These are phyloP conservation scores for Chlorella sp. DNA, from an alignment of 139 green algal genomes.

Conservation along the genomic window DNA sequence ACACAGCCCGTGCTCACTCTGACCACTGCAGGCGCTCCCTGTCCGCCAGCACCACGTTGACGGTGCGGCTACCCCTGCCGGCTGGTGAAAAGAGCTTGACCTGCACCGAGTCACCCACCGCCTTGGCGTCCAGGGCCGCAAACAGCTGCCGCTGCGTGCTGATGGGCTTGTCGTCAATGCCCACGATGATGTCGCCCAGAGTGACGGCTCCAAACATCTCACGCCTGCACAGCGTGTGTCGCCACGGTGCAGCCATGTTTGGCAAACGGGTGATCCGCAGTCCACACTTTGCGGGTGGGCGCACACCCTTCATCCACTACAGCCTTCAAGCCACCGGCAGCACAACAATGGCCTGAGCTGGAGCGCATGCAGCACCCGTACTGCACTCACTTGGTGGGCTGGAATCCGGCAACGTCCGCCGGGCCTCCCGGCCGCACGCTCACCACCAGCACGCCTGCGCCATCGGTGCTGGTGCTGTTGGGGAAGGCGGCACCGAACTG, in stretches of 20 bases:
- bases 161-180: conserved; percentile 40
- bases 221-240: conserved; percentile 1
- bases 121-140: conserved; percentile 38
- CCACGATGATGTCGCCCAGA: conserved; percentile 40
- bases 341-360: background rate
- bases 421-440: conserved; percentile 47
- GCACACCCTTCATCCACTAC: too few relatives aligned
- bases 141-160: conserved; percentile 45
- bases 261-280: background rate
- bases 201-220: conserved; percentile 62
- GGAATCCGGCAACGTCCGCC: conserved; percentile 53
- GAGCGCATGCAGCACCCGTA: background rate
- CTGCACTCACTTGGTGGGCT: conserved; percentile 24
- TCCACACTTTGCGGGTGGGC: background rate
- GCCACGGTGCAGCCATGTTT: background rate
- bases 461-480: conserved; percentile 32
- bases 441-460: conserved; percentile 64
- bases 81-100: background rate
- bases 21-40: background rate
- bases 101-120: conserved; percentile 9
- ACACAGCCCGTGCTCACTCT: background rate
- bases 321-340: background rate
- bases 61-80: background rate
- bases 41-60: background rate
- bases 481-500: background rate